A percentile compares a stretch with the other conserved stretches of the same genome.
Conservation (phyloP, 169 alveolate genomes). For the Eimeria necatrix region DNA sequence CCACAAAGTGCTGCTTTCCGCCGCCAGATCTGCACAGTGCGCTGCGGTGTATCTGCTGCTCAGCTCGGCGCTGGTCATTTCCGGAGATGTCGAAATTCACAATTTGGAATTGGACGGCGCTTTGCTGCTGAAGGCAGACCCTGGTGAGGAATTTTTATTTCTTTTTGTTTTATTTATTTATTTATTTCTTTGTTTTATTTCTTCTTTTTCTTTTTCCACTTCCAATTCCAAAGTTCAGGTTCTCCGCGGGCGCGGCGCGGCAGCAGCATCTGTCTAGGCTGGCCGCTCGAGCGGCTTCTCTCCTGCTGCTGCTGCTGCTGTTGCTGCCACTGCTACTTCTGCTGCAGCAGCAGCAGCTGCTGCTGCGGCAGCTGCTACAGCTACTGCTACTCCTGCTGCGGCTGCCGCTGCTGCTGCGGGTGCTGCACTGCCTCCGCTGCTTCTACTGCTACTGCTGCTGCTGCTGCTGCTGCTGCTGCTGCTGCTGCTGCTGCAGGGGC, state of each 20-base stretch:
- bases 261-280: not conserved
- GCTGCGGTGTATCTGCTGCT: too few relatives aligned
- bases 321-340: too few relatives aligned
- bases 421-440: too few relatives aligned
- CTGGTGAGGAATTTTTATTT: conserved; percentile 49
- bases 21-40: too few relatives aligned
- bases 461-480: too few relatives aligned
- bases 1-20: too few relatives aligned
- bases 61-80: conserved; percentile 76
- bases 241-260: not conserved
- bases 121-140: conserved; percentile 45
- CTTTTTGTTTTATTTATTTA: not conserved
- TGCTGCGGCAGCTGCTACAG: too few relatives aligned
- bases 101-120: conserved; percentile 80
- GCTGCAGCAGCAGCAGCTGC: too few relatives aligned
- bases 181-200: not conserved
- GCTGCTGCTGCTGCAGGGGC: conserved; percentile 17
- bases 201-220: not conserved
- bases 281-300: not conserved
- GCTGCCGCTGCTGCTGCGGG: too few relatives aligned
- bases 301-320: not conserved
- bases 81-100: conserved; percentile 75
- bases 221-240: too few relatives aligned
- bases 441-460: too few relatives aligned
- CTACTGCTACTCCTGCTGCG: too few relatives aligned